Percentiles rank a stretch among this genome's conserved stretches.
phyloP scores from a whole-genome alignment of 176 grass and related monocot genomes.

The Zea luxurians region DNA sequence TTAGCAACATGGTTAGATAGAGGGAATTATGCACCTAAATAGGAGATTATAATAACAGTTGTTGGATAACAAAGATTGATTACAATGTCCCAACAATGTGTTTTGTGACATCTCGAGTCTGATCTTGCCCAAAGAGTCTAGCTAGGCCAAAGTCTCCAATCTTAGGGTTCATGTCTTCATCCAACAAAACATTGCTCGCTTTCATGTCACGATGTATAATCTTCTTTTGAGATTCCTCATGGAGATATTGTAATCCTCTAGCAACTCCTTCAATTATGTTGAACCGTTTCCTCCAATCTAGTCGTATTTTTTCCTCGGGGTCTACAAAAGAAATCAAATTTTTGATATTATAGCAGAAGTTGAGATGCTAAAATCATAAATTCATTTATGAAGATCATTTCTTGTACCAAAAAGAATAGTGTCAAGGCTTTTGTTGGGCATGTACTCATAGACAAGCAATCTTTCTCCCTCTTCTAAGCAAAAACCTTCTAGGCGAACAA shows the following conservation, averaged over 20 bases:
- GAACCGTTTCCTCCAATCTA: slow-evolving; percentile 39
- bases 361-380: neutral
- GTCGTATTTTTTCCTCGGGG: neutral
- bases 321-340: neutral
- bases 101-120: slow-evolving; percentile 37
- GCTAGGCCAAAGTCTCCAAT: slow-evolving; percentile 48
- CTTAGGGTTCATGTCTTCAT: slow-evolving; percentile 41
- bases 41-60: neutral
- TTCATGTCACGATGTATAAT: slow-evolving; percentile 46
- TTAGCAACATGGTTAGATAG: neutral
- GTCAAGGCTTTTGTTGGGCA: slow-evolving; percentile 42
- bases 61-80: neutral
- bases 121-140: slow-evolving; percentile 44
- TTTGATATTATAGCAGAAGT: neutral
- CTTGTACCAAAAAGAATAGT: slow-evolving; percentile 36
- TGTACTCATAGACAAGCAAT: slow-evolving; percentile 41
- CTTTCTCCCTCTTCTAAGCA: slow-evolving; percentile 35
- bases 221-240: slow-evolving; percentile 45
- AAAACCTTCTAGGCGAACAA: slow-evolving; percentile 37
- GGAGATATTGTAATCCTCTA: slow-evolving; percentile 46
- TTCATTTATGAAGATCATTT: neutral
- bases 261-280: slow-evolving; percentile 51
- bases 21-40: neutral
- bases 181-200: slow-evolving; percentile 43
- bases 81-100: slow-evolving; percentile 43